phyloP scores from a whole-genome alignment of 2,329 filamentous ascomycete species.

The Colletotrichum gigasporum region DNA sequence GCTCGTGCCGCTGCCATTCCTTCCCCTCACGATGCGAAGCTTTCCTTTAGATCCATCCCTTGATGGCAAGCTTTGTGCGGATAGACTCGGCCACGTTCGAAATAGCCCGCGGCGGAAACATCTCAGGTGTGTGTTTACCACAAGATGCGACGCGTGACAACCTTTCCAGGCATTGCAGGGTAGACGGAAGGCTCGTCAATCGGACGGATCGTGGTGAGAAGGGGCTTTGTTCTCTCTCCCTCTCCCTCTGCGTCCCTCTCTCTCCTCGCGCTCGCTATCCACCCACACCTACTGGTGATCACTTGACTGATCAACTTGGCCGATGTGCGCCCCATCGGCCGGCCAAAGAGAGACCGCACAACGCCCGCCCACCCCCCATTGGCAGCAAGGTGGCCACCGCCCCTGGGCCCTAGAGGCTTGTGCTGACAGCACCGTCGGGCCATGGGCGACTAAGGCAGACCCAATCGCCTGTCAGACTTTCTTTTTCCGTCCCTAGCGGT shows the following conservation, averaged over 20 bases:
- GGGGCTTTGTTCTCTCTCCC: slow-evolving; percentile 13
- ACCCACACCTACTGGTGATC: slow-evolving; percentile 27
- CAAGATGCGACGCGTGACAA: neutral
- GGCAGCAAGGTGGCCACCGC: slow-evolving; percentile 6
- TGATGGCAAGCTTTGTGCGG: too few relatives aligned
- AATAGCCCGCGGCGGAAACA: neutral
- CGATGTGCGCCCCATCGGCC: slow-evolving; percentile 13
- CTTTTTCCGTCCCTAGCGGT: slow-evolving; percentile 34
- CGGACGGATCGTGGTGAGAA: slow-evolving; percentile 3
- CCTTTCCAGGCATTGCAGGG: neutral
- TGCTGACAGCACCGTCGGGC: slow-evolving; percentile 23
- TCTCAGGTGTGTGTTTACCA: neutral
- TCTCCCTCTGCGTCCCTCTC: neutral
- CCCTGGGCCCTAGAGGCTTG: slow-evolving; percentile 25
- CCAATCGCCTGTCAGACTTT: slow-evolving; percentile 32
- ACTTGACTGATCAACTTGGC: slow-evolving; percentile 27
- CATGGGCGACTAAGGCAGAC: slow-evolving; percentile 22
- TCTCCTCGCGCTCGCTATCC: neutral
- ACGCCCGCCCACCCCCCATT: slow-evolving; percentile 8
- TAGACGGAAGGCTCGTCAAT: neutral
- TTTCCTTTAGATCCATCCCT: neutral
- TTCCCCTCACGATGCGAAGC: neutral
- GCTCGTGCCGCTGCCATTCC: slow-evolving; percentile 12
- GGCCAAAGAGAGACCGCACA: neutral
- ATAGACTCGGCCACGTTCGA: neutral